Evolutionary conservation across 2,329 filamentous ascomycete species (phyloP), one percentile per base, ranked within the genome.

Genomic region (Aureobasidium vineae): DNA sequence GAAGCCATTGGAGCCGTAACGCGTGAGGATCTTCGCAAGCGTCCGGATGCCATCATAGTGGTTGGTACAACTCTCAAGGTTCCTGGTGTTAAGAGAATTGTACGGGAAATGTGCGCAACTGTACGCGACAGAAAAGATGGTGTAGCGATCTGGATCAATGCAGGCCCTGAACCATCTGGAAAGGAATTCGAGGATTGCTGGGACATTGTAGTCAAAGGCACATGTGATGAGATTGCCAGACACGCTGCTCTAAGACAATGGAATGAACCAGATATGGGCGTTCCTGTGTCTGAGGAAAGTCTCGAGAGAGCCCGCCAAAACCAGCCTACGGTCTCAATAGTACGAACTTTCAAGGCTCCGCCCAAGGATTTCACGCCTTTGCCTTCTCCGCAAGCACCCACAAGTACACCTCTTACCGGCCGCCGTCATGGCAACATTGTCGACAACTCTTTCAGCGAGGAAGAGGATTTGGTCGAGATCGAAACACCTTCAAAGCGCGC

Each of bases 21-120:
- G 61, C 88, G 87, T 70, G 89, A 93, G 5, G 95, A 99, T 75
- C 81, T 98, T 67, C 90, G 92, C 68, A 86, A 89, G 49, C 85
- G 92, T 43, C 94, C 95, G 0, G 95, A 98, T 76, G 93, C 93
- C 21, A 85, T 99, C 31, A 88, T 99, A 71, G 95, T 99, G 33
- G 95, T 97, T 10, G 95, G 95, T 63, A 99, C 95, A 2, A 97
- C 91, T 67, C 81, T 99, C 72, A 98, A 98, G 76, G 93, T 99
- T 59, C 94, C 94, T 0, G 95, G 95, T 10, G 92, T 97, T 50
- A 88, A 91, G 68, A 86, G 93, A 64, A 89, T 99, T 66, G 92
- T 94, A 67, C 90, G 90, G 75, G 93, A 97, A 77, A 87, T 98
- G 84, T 97, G 92, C 76, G 87, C 88, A 59, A 88, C 92, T 38